Conservation (phyloP, 2,329 filamentous ascomycete species). For the Colletotrichum chrysophilum region DNA sequence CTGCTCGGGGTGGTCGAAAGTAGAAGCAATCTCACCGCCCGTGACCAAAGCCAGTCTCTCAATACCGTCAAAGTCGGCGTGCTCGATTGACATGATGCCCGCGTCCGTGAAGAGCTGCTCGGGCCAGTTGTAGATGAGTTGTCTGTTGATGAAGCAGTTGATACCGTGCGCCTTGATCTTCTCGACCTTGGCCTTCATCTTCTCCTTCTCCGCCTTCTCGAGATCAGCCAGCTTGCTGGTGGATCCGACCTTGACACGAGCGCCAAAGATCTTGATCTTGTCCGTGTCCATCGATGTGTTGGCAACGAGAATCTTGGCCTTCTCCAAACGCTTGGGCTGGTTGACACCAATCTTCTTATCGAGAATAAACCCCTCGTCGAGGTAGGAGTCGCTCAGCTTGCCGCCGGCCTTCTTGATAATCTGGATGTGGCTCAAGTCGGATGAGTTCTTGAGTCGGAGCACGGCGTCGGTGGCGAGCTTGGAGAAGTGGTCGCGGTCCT, state of each 20-base stretch:
- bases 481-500: constrained; percentile 92
- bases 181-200: constrained; percentile 99
- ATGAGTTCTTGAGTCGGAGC: constrained; percentile 85
- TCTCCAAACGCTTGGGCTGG: constrained; percentile 95
- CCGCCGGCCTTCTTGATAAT: constrained; percentile 99
- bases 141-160: constrained; percentile 99
- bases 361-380: constrained; percentile 97
- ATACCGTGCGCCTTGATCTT: constrained; percentile 99
- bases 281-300: constrained; percentile 99
- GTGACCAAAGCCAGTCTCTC: constrained; percentile 94
- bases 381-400: constrained; percentile 95
- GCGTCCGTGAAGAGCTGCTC: constrained; percentile 98
- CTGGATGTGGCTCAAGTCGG: constrained; percentile 96
- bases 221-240: constrained; percentile 98
- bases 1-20: constrained; percentile 96
- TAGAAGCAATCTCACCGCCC: constrained; percentile 95
- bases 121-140: constrained; percentile 99
- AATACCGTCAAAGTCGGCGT: constrained; percentile 98
- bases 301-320: constrained; percentile 96
- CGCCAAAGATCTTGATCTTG: constrained; percentile 99
- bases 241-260: constrained; percentile 93
- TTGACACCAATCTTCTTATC: constrained; percentile 99
- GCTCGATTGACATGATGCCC: constrained; percentile 97
- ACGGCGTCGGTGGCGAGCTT: constrained; percentile 91
- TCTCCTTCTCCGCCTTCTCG: constrained; percentile 97